Evolutionary conservation across 805 yeast genomes (phyloP), one percentile per base, ranked within the genome.

Genomic region (Saccharomyces mikatae): DNA sequence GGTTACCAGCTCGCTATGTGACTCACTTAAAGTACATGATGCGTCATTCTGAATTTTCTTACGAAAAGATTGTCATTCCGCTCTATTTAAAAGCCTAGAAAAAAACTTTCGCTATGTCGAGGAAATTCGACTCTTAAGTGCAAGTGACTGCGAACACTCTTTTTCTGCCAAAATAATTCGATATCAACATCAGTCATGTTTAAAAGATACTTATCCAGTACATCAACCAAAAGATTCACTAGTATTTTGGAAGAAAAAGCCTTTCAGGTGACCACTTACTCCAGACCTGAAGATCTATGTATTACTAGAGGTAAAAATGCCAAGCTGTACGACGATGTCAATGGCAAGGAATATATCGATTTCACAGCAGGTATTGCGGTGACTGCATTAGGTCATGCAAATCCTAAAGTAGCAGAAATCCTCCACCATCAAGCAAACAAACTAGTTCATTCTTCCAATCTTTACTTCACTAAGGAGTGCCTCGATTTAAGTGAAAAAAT

Each of bases 321-420:
- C n/a, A 76, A 76, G 52, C 68, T 94, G 53, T 90, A 84, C 76
- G 99, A 94, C 69, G 71, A 67, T 49, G 71, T 86, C 50, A 89
- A 88, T 62, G 86, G 86, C 56, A 77, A 81, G 44, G 79, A 85
- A 67, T 94, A 85, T 65, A 77, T 94, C 51, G 99, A 94, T 68
- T 92, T 94, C 71, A 84, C 92, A 1, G 90, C 97, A 1, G 99
- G 99, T 52, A 92, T 94, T 61, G 98, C 99, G 0, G 99, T 94
- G 14, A 92, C 96, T n/a, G 85, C 88, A 0, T 75, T 94, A 58
- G 99, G 99, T 2, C 98, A 94, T 67, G 76, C 90, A 27, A 80
- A 94, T 62, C 82, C 83, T 3, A 85, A 83, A 58, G 79, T 94
- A 41, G 80, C 96, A 6, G 74, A 85, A 53, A 80, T 94, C 56